These are phyloP conservation scores for Rosa multiflora DNA, from an alignment of 306 rosid species.

Conservation along the genomic window DNA sequence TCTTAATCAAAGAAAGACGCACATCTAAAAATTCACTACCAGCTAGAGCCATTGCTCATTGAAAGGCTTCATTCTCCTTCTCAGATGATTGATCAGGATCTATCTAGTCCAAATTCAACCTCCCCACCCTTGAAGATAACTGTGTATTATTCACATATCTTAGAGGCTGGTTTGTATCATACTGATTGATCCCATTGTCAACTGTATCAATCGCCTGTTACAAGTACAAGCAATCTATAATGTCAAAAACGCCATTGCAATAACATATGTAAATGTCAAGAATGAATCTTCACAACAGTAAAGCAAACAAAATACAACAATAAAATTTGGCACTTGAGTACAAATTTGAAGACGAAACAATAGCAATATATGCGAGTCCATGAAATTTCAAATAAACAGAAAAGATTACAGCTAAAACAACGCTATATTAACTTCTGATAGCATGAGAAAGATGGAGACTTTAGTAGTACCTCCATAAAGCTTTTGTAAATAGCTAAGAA, in stretches of 20 bases:
- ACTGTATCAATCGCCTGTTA: constrained; percentile 91
- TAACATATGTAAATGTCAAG: not conserved
- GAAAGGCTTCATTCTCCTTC: constrained; percentile 90
- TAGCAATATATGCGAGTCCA: too few relatives aligned
- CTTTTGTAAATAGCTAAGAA: too few relatives aligned
- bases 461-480: too few relatives aligned
- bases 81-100: constrained; percentile 85
- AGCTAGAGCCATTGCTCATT: constrained; percentile 75
- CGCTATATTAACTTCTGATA: too few relatives aligned
- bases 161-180: constrained; percentile 86
- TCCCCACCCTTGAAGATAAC: constrained; percentile 89
- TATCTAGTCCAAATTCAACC: constrained; percentile 85
- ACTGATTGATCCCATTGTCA: constrained; percentile 92
- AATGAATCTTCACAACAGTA: too few relatives aligned
- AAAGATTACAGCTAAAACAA: too few relatives aligned
- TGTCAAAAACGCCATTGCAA: not conserved
- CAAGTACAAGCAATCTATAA: constrained; percentile 27
- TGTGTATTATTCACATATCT: constrained; percentile 93
- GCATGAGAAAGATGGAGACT: too few relatives aligned
- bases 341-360: too few relatives aligned
- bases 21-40: constrained; percentile 92
- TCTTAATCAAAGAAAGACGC: constrained; percentile 20
- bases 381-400: too few relatives aligned
- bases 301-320: too few relatives aligned
- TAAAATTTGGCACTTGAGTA: too few relatives aligned